A percentile compares a stretch with the other conserved stretches of the same genome.
phyloP scores from a whole-genome alignment of 179 eudicot species.

The Pouteria campechiana region DNA sequence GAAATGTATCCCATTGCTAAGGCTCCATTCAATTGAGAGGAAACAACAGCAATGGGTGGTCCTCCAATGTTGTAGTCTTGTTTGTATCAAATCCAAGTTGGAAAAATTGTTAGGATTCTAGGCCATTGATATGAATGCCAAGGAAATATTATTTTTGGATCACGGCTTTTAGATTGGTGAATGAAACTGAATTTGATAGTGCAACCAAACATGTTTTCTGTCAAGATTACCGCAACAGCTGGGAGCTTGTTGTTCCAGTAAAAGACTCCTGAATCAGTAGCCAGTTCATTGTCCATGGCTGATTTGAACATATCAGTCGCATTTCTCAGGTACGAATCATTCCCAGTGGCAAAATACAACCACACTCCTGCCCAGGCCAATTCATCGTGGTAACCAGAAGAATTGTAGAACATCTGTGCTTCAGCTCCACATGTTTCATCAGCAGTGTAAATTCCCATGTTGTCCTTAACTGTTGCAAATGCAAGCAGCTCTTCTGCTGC shows the following conservation, averaged over 20 bases:
- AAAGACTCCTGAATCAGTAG: conserved; percentile 12
- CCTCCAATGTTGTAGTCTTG: too few relatives aligned
- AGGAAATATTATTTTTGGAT: too few relatives aligned
- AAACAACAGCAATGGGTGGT: too few relatives aligned
- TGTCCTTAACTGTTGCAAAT: conserved; percentile 1
- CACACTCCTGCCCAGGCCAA: conserved; percentile 25
- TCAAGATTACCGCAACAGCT: conserved; percentile 21
- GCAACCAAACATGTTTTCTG: too few relatives aligned
- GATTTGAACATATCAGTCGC: conserved; percentile 10
- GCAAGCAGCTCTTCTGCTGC: conserved; percentile 13
- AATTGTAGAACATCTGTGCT: conserved; percentile 20
- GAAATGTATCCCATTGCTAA: too few relatives aligned
- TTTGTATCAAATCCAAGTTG: too few relatives aligned
- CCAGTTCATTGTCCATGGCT: conserved; percentile 15
- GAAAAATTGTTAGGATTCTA: too few relatives aligned
- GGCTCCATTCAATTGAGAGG: too few relatives aligned
- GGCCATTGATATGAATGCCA: too few relatives aligned
- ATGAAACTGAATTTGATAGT: too few relatives aligned
- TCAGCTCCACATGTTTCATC: conserved; percentile 16
- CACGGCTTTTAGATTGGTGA: too few relatives aligned
- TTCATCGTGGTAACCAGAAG: conserved; percentile 20
- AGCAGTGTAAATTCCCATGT: conserved; percentile 11
- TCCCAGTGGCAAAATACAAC: conserved; percentile 26
- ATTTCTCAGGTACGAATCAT: conserved; percentile 10
- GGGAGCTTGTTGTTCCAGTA: conserved; percentile 22